Percentiles rank a stretch among this genome's conserved stretches.
Conservation (phyloP, 345 rosid species). For the Eucalyptus tenuipes region DNA sequence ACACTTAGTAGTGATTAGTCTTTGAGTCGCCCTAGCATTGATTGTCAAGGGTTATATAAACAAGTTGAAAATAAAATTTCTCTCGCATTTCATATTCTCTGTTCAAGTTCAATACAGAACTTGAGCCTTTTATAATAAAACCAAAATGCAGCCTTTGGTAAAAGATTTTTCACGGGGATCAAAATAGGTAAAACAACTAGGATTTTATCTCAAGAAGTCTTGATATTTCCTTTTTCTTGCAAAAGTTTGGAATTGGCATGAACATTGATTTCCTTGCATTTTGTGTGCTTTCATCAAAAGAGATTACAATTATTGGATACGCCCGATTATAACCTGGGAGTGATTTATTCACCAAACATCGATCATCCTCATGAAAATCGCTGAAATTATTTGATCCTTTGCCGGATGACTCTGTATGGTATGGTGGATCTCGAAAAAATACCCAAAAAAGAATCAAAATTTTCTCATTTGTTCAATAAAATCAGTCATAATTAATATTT, state of each 20-base stretch:
- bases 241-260: neutral
- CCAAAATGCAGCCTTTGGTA: too few relatives aligned
- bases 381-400: neutral
- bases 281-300: neutral
- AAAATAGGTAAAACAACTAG: neutral
- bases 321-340: neutral
- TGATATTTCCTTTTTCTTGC: neutral
- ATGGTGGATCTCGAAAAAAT: neutral
- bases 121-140: too few relatives aligned
- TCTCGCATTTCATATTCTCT: too few relatives aligned
- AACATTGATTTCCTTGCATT: neutral
- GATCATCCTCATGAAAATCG: neutral
- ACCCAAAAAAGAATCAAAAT: neutral
- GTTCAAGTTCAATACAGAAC: too few relatives aligned
- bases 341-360: neutral
- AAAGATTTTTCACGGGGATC: too few relatives aligned
- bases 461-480: neutral
- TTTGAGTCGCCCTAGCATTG: too few relatives aligned
- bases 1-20: too few relatives aligned
- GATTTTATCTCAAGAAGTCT: neutral
- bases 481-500: neutral
- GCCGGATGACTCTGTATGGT: neutral
- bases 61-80: too few relatives aligned
- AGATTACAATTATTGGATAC: neutral
- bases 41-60: too few relatives aligned